Evolutionary conservation across 208 protist genomes (phyloP).

Genomic region (Leishmania mexicana): DNA sequence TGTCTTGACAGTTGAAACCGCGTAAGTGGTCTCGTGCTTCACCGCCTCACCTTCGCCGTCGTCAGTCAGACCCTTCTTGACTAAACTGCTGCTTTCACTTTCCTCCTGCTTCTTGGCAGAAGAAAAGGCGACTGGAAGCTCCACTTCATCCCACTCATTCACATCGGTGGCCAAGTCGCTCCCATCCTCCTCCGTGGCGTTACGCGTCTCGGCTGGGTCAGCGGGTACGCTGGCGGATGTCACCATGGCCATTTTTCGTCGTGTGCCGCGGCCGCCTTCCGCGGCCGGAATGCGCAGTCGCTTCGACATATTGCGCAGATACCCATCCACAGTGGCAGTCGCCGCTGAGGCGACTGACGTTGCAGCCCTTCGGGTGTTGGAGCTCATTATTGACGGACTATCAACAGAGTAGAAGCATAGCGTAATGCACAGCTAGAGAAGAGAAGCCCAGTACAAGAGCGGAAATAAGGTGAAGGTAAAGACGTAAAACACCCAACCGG

Average conservation of each 20-base stretch:
- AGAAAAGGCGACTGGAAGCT: constrained; percentile 33
- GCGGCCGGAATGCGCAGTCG: constrained; percentile 72
- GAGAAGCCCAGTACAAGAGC: not conserved
- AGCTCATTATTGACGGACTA: constrained; percentile 15
- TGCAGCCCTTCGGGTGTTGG: constrained; percentile 10
- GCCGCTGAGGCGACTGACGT: constrained; percentile 62
- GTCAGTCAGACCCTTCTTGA: constrained; percentile 4
- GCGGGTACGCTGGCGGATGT: constrained; percentile 45
- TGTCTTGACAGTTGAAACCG: not conserved
- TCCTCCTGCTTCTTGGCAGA: constrained; percentile 37
- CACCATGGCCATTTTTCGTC: constrained; percentile 83
- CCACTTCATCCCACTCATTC: constrained; percentile 90
- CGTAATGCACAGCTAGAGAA: not conserved
- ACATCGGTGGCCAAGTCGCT: constrained; percentile 38
- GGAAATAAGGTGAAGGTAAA: not conserved
- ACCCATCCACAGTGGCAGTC: constrained; percentile 79
- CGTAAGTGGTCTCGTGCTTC: constrained; percentile 15
- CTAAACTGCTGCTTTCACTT: constrained; percentile 5
- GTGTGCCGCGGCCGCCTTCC: constrained; percentile 80
- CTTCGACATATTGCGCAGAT: constrained; percentile 80
- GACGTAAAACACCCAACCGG: not conserved
- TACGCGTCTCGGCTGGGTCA: not conserved
- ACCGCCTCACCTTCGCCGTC: constrained; percentile 5
- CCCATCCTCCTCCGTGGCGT: not conserved
- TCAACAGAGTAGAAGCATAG: not conserved